Evolutionary conservation across 1,139 yeast genomes (phyloP).

Genomic region (Debaryomyces fabryi): DNA sequence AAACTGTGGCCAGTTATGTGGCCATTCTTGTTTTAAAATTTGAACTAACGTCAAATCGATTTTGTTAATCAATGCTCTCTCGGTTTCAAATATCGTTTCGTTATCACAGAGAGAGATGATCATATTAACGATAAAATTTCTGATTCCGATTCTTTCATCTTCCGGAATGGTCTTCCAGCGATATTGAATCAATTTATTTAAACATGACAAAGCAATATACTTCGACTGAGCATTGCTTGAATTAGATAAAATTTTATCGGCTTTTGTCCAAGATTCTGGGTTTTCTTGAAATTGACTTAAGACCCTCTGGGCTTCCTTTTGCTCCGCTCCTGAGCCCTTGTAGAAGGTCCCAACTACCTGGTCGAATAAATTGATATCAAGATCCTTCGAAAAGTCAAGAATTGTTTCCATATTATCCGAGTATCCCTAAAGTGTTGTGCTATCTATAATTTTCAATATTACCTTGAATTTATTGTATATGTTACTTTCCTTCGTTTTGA

Average conservation of each 20-base stretch:
- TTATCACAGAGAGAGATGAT: slow-evolving; percentile 89
- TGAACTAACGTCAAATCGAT: slow-evolving; percentile 93
- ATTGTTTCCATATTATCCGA: slow-evolving; percentile 70
- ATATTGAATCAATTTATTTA: slow-evolving; percentile 86
- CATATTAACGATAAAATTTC: slow-evolving; percentile 90
- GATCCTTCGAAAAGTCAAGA: slow-evolving; percentile 81
- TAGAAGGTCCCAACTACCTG: slow-evolving; percentile 86
- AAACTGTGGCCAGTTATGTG: slow-evolving; percentile 96
- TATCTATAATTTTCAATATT: background rate
- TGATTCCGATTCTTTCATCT: slow-evolving; percentile 83
- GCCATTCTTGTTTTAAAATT: slow-evolving; percentile 97
- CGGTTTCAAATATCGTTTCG: slow-evolving; percentile 71
- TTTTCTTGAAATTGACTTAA: slow-evolving; percentile 91
- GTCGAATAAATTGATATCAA: slow-evolving; percentile 81
- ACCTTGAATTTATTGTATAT: background rate
- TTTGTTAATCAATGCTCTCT: slow-evolving; percentile 85
- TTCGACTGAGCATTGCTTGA: slow-evolving; percentile 84
- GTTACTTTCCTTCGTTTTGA: slow-evolving; percentile 1
- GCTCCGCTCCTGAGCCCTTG: slow-evolving; percentile 77
- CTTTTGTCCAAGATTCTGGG: slow-evolving; percentile 94
- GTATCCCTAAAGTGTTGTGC: background rate
- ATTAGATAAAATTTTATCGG: slow-evolving; percentile 83
- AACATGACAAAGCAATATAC: slow-evolving; percentile 85
- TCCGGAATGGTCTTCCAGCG: slow-evolving; percentile 93
- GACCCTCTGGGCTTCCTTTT: slow-evolving; percentile 79